Percentiles rank a stretch among this genome's conserved stretches.
Conservation (phyloP, 108 stramenopile species). For the Nannochloropsis oceanica region DNA sequence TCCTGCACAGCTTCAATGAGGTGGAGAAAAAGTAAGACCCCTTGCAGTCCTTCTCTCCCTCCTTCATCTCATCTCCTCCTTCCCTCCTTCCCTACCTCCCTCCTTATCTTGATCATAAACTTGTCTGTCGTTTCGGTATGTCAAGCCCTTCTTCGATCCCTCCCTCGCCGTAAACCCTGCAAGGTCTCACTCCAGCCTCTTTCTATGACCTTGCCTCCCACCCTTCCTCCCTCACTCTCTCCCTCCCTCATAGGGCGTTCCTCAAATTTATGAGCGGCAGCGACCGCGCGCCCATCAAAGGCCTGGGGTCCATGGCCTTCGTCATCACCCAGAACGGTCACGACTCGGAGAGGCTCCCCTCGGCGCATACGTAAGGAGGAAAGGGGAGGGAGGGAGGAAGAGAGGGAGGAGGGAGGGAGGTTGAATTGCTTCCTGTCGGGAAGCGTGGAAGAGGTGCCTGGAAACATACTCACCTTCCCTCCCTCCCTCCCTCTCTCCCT, state of each 20-base stretch:
- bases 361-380: slow-evolving; percentile 18
- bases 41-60: background rate
- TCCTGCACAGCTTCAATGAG: slow-evolving; percentile 32
- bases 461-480: background rate
- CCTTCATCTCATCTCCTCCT: background rate
- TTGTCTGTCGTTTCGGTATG: background rate
- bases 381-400: too few relatives aligned
- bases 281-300: slow-evolving; percentile 21
- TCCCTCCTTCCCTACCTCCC: background rate
- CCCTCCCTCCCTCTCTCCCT: background rate
- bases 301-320: slow-evolving; percentile 8
- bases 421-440: background rate
- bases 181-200: background rate
- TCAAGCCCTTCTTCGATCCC: too few relatives aligned
- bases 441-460: background rate
- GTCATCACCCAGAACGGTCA: slow-evolving; percentile 17
- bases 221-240: background rate
- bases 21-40: slow-evolving; percentile 1
- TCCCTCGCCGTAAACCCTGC: background rate
- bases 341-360: slow-evolving; percentile 27
- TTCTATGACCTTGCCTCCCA: background rate
- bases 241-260: background rate
- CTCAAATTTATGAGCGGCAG: slow-evolving; percentile 38
- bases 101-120: too few relatives aligned
- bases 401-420: background rate